These are phyloP conservation scores for Trichoderma virens DNA, from an alignment of 495 filamentous ascomycete species.

Conservation along the genomic window DNA sequence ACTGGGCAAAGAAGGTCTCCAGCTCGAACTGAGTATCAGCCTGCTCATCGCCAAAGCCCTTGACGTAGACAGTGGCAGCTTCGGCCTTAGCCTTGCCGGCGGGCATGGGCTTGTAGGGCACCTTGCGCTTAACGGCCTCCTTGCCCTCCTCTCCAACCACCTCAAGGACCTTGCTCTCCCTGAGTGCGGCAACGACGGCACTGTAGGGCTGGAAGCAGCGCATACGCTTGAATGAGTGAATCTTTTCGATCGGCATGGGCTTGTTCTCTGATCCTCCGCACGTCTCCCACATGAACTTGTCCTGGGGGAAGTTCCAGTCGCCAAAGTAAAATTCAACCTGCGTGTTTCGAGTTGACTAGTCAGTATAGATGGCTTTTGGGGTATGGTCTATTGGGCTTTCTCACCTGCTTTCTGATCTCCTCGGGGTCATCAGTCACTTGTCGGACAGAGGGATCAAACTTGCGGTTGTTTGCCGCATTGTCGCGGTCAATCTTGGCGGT, in stretches of 20 bases:
- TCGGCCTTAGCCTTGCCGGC: constrained; percentile 25
- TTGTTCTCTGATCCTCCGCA: constrained; percentile 72
- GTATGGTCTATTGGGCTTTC: background rate
- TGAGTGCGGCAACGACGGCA: constrained; percentile 74
- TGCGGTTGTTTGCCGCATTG: constrained; percentile 38
- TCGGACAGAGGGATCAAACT: constrained; percentile 57
- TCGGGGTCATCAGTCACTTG: constrained; percentile 62
- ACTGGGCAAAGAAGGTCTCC: constrained; percentile 80
- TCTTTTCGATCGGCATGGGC: constrained; percentile 62
- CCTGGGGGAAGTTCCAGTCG: constrained; percentile 79
- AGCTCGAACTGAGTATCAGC: constrained; percentile 80
- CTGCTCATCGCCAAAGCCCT: constrained; percentile 81
- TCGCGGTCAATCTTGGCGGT: constrained; percentile 16
- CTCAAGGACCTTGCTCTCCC: constrained; percentile 59
- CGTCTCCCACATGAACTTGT: constrained; percentile 74
- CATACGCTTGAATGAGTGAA: constrained; percentile 91
- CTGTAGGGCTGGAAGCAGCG: constrained; percentile 76
- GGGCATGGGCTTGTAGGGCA: constrained; percentile 41
- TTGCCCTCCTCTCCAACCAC: constrained; percentile 45
- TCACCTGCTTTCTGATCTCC: constrained; percentile 73
- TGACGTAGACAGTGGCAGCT: constrained; percentile 45
- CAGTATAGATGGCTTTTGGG: background rate
- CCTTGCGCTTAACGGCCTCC: constrained; percentile 67
- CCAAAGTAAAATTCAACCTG: constrained; percentile 98
- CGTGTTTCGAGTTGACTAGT: background rate